phyloP scores from a whole-genome alignment of 306 rosid species.

The Lotus japonicus region DNA sequence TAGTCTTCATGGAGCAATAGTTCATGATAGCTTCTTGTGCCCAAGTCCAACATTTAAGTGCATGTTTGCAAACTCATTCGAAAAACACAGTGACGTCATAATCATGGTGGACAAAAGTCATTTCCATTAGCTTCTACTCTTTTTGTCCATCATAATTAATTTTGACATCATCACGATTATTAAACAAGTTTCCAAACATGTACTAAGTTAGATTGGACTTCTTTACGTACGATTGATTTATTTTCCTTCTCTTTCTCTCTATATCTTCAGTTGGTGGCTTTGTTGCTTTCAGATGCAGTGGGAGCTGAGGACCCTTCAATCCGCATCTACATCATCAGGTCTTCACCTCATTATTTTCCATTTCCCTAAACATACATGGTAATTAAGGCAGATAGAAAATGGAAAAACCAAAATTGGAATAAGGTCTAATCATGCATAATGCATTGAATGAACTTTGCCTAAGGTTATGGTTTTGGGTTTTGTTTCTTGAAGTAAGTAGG shows the following conservation, averaged over 20 bases:
- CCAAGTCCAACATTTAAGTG: conserved; percentile 7
- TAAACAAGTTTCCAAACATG: too few species aligned
- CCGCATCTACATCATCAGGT: not conserved
- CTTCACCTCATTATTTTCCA: not conserved
- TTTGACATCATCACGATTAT: too few species aligned
- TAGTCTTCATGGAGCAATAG: not conserved
- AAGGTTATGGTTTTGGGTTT: not conserved
- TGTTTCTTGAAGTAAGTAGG: conserved; percentile 1
- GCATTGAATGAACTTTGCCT: conserved; percentile 24
- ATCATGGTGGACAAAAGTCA: too few species aligned
- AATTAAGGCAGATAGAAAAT: not conserved
- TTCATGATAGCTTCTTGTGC: conserved; percentile 1
- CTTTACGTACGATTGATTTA: not conserved
- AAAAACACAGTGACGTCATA: too few species aligned
- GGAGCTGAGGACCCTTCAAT: conserved; percentile 19
- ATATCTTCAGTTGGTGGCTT: not conserved
- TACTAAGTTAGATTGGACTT: not conserved
- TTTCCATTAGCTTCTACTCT: too few species aligned
- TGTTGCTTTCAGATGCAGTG: conserved; percentile 4
- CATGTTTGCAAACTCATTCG: too few species aligned
- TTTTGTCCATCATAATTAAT: too few species aligned
- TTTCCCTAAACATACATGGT: not conserved
- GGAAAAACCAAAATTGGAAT: conserved; percentile 20
- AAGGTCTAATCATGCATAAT: not conserved
- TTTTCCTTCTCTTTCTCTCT: not conserved